Percentiles rank a stretch among this genome's conserved stretches.
Evolutionary conservation across 2,329 filamentous ascomycete species (phyloP).

Genomic region (Monosporascus sp.): DNA sequence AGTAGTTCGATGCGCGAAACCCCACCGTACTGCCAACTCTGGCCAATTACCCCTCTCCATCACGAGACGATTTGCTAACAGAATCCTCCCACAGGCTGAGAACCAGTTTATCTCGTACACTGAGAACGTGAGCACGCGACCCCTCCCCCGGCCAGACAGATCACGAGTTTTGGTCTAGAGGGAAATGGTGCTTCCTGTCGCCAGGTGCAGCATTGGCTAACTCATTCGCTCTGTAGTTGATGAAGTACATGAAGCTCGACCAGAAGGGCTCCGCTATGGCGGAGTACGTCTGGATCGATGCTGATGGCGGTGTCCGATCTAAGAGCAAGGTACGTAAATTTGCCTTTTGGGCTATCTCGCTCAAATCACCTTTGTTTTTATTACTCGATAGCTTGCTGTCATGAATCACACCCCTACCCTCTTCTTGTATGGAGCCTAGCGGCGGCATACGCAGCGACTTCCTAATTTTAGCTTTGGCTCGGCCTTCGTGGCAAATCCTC

Average conservation of each 20-base stretch:
- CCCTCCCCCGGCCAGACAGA: neutral
- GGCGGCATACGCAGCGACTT: conserved; percentile 2
- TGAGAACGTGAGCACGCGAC: conserved; percentile 26
- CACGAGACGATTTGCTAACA: conserved; percentile 30
- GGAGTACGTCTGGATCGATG: conserved; percentile 96
- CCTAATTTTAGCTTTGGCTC: conserved; percentile 4
- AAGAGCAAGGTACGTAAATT: conserved; percentile 81
- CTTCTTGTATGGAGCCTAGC: conserved; percentile 2
- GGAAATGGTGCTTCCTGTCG: neutral
- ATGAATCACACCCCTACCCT: conserved; percentile 1
- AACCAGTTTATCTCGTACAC: conserved; percentile 26
- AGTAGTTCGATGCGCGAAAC: conserved; percentile 14
- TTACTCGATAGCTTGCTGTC: conserved; percentile 21
- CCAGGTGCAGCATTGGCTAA: conserved; percentile 10
- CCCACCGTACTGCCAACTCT: conserved; percentile 15
- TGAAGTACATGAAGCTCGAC: conserved; percentile 86
- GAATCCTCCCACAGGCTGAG: conserved; percentile 32
- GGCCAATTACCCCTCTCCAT: conserved; percentile 26
- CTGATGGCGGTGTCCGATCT: conserved; percentile 75
- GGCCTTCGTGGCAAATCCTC: neutral
- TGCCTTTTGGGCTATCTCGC: conserved; percentile 15
- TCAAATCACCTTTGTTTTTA: conserved; percentile 19
- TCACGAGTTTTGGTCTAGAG: neutral
- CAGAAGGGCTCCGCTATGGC: conserved; percentile 87
- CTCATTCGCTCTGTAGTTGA: conserved; percentile 53